Base-by-base conservation (phyloP, 2,329 filamentous ascomycete genomes). In the Trichoderma simmonsii region DNA sequence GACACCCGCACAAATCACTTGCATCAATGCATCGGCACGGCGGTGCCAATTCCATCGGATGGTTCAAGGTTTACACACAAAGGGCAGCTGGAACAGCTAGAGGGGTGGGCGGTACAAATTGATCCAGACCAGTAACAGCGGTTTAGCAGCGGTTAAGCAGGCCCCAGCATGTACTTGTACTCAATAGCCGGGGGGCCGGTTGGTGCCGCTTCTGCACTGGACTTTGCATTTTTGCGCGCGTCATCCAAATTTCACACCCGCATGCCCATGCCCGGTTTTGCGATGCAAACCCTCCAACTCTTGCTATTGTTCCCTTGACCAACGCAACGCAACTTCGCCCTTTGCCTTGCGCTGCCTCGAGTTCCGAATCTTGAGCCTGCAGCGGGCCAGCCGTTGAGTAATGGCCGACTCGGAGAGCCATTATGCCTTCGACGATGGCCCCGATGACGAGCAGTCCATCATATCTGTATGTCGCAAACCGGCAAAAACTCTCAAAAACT, bases 381-480 rank as follows among this genome's bases (percentile, higher is more conserved):
- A 34, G 62, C 62, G 57, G 66, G 61, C 64, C 39, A 72, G 71
- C 71, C 59, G 71, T 70, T 71, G 69, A 70, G 80, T 79, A 79
- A 84, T 84, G 82, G 81, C 82, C 76, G 82, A 83, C 72, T 77
- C 80, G 73, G 83, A 85, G 76, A 80, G 81, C 76, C 81, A 83
- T 73, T 82, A 86, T 80, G 83, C 79, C 77, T 85, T 84, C 77
- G 83, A 85, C 72, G 85, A 85, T 78, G 81, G 79, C 76, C 81
- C 80, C 75, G 83, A 85, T 75, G 84, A 85, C 76, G 84, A 86
- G 76, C 83, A 83, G 79, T 85, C 85, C 73, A 83, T 86, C 75
- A 80, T 83, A 75, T 83, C 81, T 75, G 81, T 83, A 75, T 62
- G 76, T 76, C 65, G 65, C 65, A 51, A 66, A 21, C 43, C 43